A percentile compares a stretch with the other conserved stretches of the same genome.
Evolutionary conservation across 2,329 filamentous ascomycete genomes (phyloP).

Genomic region (Scedosporium apiospermum): DNA sequence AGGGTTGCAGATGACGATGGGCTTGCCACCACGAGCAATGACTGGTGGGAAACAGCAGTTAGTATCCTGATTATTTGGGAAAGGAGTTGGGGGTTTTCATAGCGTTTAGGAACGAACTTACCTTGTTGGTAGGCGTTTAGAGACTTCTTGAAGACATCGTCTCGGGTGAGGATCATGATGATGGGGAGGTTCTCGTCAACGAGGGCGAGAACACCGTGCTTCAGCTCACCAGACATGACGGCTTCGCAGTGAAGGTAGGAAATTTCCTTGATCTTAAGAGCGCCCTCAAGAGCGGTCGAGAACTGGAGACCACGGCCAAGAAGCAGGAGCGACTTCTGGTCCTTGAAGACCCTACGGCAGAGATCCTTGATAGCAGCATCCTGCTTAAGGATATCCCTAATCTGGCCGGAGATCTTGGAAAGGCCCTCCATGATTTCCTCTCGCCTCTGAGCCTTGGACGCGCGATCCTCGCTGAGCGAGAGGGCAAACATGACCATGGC

Average conservation of each 20-base stretch:
- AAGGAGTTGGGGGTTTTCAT: background rate
- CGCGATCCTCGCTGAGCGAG: conserved; percentile 90
- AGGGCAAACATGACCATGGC: conserved; percentile 99
- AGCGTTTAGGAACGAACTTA: conserved; percentile 32
- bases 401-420: conserved; percentile 77
- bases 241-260: conserved; percentile 99
- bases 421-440: conserved; percentile 96
- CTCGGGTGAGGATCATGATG: conserved; percentile 98
- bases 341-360: conserved; percentile 85
- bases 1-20: conserved; percentile 97
- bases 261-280: conserved; percentile 99
- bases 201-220: conserved; percentile 94
- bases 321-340: conserved; percentile 92
- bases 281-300: conserved; percentile 93
- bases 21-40: conserved; percentile 88
- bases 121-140: conserved; percentile 98
- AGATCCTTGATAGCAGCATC: conserved; percentile 92
- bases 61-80: background rate
- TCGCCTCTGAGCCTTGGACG: conserved; percentile 83
- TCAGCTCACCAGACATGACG: conserved; percentile 99
- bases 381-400: conserved; percentile 83
- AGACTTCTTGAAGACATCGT: conserved; percentile 96
- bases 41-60: conserved; percentile 39
- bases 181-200: conserved; percentile 98
- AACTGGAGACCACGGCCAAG: conserved; percentile 94